Base-by-base conservation (phyloP, 1,139 yeast genomes). In the Debaryomycetaceae sp. region DNA sequence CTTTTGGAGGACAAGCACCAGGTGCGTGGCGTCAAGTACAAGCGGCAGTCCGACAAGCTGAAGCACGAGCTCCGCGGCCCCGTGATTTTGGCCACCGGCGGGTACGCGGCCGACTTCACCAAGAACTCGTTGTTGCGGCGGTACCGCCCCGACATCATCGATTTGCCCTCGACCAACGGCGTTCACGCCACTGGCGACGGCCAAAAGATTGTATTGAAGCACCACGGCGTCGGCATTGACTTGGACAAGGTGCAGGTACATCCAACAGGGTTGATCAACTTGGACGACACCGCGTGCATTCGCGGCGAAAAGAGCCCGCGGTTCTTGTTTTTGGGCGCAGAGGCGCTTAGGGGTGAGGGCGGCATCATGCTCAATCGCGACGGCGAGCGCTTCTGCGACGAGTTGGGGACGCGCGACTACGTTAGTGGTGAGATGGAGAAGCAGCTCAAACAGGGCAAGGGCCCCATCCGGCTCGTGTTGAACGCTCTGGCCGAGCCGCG, bases 191-290 rank as follows among this genome's bases (percentile, higher is more conserved):
- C 86, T 3, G 91, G 91, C 12, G 91, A 83, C 49, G 88, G 89
- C 2, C 84, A 79, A 41, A 65, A 71, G 35, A 63, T 83, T 34
- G 60, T 80, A 38, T 65, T 73, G 52, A 69, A 67, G 32, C 58
- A 62, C 37, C 74, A 81, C 18, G 93, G 84, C 8, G 58, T 69
- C 23, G 72, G 82, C 25, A 72, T 81, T 27, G 88, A 82, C 49
- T 67, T 83, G 75, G 85, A 81, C 29, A 79, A 82, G 51, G 77
- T 83, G 24, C 94, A 83, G 54, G 81, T 83, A 11, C 89, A 81
- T 44, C 95, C 95, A 16, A 82, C 93, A 6, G 94, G 94, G 1
- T 70, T 83, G 44, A 71, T 83, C 38, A 83, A 80, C 43, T 78
- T 78, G 29, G 62, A 69, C 34, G 83, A 79, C 42, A 65, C 61